Conservation (phyloP, 1,284 basidiomycete species). For the Taiwanofungus camphoratus region DNA sequence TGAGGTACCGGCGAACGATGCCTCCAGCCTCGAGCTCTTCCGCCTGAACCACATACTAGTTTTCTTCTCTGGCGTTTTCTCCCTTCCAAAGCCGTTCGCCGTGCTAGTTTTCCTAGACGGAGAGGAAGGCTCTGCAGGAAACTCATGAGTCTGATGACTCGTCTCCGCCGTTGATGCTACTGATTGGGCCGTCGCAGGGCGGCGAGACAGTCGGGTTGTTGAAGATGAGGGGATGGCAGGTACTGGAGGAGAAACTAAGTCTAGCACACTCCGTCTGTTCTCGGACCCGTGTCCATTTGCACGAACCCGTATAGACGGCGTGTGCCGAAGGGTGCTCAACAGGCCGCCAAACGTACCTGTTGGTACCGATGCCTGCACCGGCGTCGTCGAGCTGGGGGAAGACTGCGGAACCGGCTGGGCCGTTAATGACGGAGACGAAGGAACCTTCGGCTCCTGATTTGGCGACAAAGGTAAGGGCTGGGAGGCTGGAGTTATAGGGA, state of each 20-base stretch:
- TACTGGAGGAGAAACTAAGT: constrained; percentile 12
- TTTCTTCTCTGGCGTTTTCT: constrained; percentile 38
- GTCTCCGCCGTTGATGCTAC: constrained; percentile 15
- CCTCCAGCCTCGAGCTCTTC: constrained; percentile 30
- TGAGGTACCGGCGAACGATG: constrained; percentile 9
- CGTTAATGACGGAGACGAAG: constrained; percentile 7
- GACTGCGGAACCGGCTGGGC: constrained; percentile 12
- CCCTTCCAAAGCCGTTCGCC: constrained; percentile 24
- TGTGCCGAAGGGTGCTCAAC: constrained; percentile 23
- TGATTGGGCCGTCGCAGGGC: constrained; percentile 16
- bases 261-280: constrained; percentile 16
- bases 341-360: constrained; percentile 18
- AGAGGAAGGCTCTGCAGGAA: constrained; percentile 12
- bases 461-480: constrained; percentile 12
- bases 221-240: constrained; percentile 21
- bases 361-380: constrained; percentile 10
- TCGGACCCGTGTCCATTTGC: constrained; percentile 11
- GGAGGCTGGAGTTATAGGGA: constrained; percentile 20
- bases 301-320: constrained; percentile 24
- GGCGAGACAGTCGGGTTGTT: constrained; percentile 7
- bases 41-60: constrained; percentile 51
- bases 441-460: constrained; percentile 6
- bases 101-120: constrained; percentile 9
- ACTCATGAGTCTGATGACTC: constrained; percentile 13
- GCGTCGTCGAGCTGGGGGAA: constrained; percentile 4